Percentiles rank a stretch among this genome's conserved stretches.
These are phyloP conservation scores for Fusarium concolor DNA, from an alignment of 2,329 filamentous ascomycete genomes.

Conservation along the genomic window DNA sequence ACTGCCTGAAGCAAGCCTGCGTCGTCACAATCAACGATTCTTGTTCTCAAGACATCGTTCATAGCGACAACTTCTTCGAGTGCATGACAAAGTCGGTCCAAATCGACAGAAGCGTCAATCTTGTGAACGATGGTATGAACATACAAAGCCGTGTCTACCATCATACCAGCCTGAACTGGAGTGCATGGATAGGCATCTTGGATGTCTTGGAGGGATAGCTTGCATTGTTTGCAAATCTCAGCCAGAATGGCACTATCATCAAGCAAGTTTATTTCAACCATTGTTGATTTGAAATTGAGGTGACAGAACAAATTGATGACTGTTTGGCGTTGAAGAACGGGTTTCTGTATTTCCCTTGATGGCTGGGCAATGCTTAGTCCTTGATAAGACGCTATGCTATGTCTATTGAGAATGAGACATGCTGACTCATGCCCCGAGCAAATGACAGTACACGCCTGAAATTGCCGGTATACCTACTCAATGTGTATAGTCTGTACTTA, in stretches of 20 bases:
- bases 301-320: background rate
- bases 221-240: background rate
- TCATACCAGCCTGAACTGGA: background rate
- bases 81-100: background rate
- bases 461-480: no score
- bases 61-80: background rate
- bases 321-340: background rate
- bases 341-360: no score
- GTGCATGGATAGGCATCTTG: conserved; percentile 1
- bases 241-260: background rate
- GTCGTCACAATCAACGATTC: background rate
- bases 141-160: background rate
- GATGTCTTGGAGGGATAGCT: background rate
- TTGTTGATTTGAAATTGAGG: background rate
- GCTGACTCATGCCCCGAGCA: no score
- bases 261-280: background rate
- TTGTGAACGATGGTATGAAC: background rate
- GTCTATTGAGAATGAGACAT: no score
- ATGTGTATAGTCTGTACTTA: no score
- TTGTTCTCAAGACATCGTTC: background rate
- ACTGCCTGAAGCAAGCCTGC: background rate
- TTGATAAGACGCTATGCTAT: no score
- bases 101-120: background rate
- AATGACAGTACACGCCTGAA: no score
- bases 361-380: no score